Conservation (phyloP, 2,329 filamentous ascomycete genomes). For the Fusarium musae region DNA sequence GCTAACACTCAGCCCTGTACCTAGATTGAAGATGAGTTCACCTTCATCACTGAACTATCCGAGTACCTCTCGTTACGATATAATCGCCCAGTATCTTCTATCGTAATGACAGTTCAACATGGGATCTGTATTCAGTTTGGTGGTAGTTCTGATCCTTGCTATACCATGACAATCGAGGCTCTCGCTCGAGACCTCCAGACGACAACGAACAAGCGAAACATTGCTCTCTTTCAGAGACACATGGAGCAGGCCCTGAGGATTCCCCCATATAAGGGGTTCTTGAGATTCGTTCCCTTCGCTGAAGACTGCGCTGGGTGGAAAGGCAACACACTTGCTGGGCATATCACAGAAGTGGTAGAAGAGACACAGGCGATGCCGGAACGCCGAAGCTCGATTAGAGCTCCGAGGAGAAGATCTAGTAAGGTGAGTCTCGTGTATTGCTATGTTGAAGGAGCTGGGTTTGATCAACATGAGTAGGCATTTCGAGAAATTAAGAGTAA, state of each 20-base stretch:
- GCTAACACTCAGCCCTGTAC: background rate
- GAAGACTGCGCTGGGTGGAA: slow-evolving; percentile 79
- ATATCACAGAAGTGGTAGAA: slow-evolving; percentile 56
- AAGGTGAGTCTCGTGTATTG: slow-evolving; percentile 18
- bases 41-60: slow-evolving; percentile 78
- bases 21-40: slow-evolving; percentile 79
- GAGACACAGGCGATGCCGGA: slow-evolving; percentile 2
- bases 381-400: slow-evolving; percentile 7
- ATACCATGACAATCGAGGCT: slow-evolving; percentile 78
- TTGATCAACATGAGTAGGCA: slow-evolving; percentile 15
- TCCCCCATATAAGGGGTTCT: slow-evolving; percentile 71
- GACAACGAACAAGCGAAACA: slow-evolving; percentile 83
- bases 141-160: slow-evolving; percentile 81
- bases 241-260: slow-evolving; percentile 78
- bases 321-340: slow-evolving; percentile 74
- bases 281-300: slow-evolving; percentile 75
- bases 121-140: slow-evolving; percentile 79
- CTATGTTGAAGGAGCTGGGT: background rate
- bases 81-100: slow-evolving; percentile 76
- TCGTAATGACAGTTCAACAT: slow-evolving; percentile 81
- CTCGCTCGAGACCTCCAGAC: slow-evolving; percentile 75
- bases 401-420: slow-evolving; percentile 26
- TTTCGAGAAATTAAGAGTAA: slow-evolving; percentile 12
- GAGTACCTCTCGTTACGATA: slow-evolving; percentile 80
- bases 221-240: slow-evolving; percentile 79